Percentiles rank a stretch among this genome's conserved stretches.
phyloP scores from a whole-genome alignment of 2,329 filamentous ascomycete species.

The Colletotrichum navitas region DNA sequence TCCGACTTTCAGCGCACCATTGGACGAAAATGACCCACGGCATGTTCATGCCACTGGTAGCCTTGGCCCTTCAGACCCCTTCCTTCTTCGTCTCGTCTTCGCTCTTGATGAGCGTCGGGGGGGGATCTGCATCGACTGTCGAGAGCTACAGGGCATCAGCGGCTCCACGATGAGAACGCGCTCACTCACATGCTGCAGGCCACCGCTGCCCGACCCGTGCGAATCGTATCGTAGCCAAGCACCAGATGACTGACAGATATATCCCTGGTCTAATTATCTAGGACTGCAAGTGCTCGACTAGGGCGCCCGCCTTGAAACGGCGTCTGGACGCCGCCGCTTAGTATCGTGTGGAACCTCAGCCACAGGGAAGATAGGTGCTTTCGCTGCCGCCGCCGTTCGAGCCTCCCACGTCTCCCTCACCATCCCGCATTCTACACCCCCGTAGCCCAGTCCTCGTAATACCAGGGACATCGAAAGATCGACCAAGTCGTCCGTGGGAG shows the following conservation, averaged over 20 bases:
- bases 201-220: constrained; percentile 32
- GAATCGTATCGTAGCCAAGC: not conserved
- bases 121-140: constrained; percentile 12
- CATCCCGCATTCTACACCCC: constrained; percentile 18
- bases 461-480: constrained; percentile 26
- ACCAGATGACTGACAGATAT: constrained; percentile 23
- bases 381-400: constrained; percentile 2
- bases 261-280: not conserved
- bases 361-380: constrained; percentile 7
- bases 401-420: not conserved
- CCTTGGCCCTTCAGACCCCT: constrained; percentile 17
- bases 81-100: constrained; percentile 38
- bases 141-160: constrained; percentile 17
- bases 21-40: constrained; percentile 38
- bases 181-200: constrained; percentile 37
- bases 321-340: constrained; percentile 27
- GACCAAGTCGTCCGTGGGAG: constrained; percentile 31
- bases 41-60: constrained; percentile 28
- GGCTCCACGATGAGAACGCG: constrained; percentile 20
- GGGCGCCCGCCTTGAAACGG: constrained; percentile 31
- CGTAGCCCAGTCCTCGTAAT: constrained; percentile 3
- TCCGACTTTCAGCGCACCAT: constrained; percentile 26
- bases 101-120: constrained; percentile 12
- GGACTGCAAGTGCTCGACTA: constrained; percentile 35
- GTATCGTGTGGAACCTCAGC: constrained; percentile 30